These are phyloP conservation scores for Chlamydomonas sphaeroides DNA, from an alignment of 139 green algal genomes.

Conservation along the genomic window DNA sequence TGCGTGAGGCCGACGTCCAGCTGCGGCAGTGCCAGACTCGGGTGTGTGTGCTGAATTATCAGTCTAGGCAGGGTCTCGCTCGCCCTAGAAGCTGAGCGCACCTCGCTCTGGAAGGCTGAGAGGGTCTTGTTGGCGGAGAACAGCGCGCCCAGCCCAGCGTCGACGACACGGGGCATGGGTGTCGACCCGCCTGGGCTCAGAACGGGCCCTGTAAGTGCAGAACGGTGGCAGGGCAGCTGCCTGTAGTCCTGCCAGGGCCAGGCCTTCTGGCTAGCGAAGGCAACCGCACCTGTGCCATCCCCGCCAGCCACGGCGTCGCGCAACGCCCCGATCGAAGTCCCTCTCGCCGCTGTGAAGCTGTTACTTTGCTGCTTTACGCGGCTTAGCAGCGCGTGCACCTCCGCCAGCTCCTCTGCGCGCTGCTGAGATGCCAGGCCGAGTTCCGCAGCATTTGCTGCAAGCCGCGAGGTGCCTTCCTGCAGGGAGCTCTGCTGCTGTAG, in stretches of 20 bases:
- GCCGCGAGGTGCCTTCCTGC: not conserved
- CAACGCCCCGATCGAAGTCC: no score
- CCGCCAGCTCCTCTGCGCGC: not conserved
- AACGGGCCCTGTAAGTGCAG: no score
- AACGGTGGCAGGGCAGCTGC: no score
- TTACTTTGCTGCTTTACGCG: not conserved
- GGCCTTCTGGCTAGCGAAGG: no score
- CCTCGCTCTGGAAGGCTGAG: conserved; percentile 1
- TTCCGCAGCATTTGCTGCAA: not conserved
- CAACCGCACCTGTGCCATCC: no score
- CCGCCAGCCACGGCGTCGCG: no score
- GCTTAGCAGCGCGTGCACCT: not conserved
- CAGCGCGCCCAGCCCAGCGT: conserved; percentile 1
- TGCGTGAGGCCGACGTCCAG: conserved; percentile 31
- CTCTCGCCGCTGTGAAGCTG: no score
- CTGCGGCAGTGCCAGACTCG: conserved; percentile 25
- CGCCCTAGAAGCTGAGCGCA: no score
- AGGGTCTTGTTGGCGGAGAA: conserved; percentile 9
- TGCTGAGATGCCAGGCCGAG: not conserved
- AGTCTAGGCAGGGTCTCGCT: no score
- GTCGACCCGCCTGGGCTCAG: not conserved
- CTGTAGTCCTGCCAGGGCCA: no score
- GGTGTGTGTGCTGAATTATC: no score
- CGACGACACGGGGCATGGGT: not conserved
- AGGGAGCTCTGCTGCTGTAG: conserved; percentile 1